These are phyloP conservation scores for Penicillium taxi DNA, from an alignment of 495 filamentous ascomycete species.

Conservation along the genomic window DNA sequence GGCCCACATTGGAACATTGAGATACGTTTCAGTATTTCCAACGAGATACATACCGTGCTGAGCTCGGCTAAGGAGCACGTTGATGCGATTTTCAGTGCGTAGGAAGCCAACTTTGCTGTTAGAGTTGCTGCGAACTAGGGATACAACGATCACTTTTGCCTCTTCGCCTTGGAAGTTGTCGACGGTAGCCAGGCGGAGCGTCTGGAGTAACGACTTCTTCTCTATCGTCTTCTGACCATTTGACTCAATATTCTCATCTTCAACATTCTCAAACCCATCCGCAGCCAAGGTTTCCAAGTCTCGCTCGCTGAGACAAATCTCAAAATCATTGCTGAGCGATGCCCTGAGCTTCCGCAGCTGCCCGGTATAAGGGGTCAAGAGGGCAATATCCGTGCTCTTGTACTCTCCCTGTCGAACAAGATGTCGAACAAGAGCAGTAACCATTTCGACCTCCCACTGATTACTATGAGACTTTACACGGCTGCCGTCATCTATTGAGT, in stretches of 20 bases:
- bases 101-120: slow-evolving; percentile 63
- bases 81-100: slow-evolving; percentile 68
- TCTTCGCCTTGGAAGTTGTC: slow-evolving; percentile 86
- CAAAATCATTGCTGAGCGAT: slow-evolving; percentile 43
- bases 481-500: too few relatives aligned
- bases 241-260: slow-evolving; percentile 2
- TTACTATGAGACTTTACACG: slow-evolving; percentile 57
- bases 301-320: slow-evolving; percentile 58
- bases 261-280: slow-evolving; percentile 35
- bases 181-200: slow-evolving; percentile 67
- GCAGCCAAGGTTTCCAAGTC: slow-evolving; percentile 55
- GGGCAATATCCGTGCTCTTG: slow-evolving; percentile 59
- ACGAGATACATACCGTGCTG: slow-evolving; percentile 82
- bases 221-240: slow-evolving; percentile 1
- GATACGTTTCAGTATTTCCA: slow-evolving; percentile 56
- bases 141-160: slow-evolving; percentile 74
- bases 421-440: slow-evolving; percentile 57
- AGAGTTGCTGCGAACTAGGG: slow-evolving; percentile 66
- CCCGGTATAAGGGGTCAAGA: slow-evolving; percentile 69
- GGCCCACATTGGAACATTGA: slow-evolving; percentile 59
- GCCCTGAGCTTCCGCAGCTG: slow-evolving; percentile 57
- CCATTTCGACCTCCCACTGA: slow-evolving; percentile 59
- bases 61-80: slow-evolving; percentile 66
- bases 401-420: slow-evolving; percentile 65
- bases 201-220: slow-evolving; percentile 48